phyloP scores from a whole-genome alignment of 176 grass and related monocot species.

The Dactylis glomerata region DNA sequence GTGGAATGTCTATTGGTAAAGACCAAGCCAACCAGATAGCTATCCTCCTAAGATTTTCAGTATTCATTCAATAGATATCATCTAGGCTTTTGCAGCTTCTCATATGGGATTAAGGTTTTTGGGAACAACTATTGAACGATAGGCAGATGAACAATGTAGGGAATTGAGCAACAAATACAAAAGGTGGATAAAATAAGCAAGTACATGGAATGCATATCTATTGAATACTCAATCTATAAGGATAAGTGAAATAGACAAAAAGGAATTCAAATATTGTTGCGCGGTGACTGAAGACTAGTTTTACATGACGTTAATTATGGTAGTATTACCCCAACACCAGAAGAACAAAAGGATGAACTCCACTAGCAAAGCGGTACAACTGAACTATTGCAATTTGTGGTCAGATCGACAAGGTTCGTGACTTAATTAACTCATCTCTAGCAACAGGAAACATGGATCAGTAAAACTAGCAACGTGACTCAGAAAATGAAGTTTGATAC shows the following conservation, averaged over 20 bases:
- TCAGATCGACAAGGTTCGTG: background rate
- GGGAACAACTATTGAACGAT: background rate
- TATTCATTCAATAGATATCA: background rate
- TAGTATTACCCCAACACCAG: background rate
- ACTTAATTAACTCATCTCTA: background rate
- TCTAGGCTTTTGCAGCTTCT: background rate
- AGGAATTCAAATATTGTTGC: background rate
- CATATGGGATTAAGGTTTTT: background rate
- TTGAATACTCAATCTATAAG: background rate
- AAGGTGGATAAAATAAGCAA: slow-evolving; percentile 5
- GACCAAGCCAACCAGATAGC: background rate
- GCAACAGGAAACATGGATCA: slow-evolving; percentile 10
- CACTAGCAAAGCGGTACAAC: background rate
- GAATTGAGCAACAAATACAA: background rate
- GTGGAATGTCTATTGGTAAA: background rate
- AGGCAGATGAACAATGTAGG: background rate
- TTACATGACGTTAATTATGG: background rate
- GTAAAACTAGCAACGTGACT: background rate
- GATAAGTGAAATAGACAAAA: background rate
- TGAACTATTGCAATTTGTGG: background rate
- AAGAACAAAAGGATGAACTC: slow-evolving; percentile 2
- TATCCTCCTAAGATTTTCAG: background rate
- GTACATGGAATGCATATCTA: slow-evolving; percentile 9
- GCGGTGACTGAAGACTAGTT: background rate
- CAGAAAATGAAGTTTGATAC: background rate